A percentile compares a stretch with the other conserved stretches of the same genome.
phyloP scores from a whole-genome alignment of 441 rosid species.

The Pelargonium cotyledonis region DNA sequence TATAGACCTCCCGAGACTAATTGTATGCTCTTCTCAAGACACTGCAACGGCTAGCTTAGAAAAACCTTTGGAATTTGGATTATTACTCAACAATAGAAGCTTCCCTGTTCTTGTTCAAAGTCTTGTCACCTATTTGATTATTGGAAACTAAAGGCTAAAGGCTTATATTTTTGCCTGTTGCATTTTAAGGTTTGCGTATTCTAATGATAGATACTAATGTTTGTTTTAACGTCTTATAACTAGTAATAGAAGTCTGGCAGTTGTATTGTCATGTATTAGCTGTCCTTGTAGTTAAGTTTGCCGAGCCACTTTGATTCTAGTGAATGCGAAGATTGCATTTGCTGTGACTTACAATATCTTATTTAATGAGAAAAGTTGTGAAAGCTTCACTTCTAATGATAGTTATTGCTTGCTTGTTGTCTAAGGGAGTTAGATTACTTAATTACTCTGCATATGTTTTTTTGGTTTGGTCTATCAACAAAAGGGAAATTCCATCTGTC shows the following conservation, averaged over 20 bases:
- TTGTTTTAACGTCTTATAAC: neutral
- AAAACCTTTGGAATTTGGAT: neutral
- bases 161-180: too few species aligned
- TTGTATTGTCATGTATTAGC: neutral
- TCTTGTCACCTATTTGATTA: neutral
- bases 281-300: conserved; percentile 4
- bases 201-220: too few species aligned
- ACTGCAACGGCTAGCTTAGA: neutral
- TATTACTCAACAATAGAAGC: neutral
- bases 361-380: conserved; percentile 1
- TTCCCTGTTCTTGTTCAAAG: neutral
- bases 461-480: neutral
- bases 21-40: neutral
- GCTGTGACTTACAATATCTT: neutral
- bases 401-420: neutral
- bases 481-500: neutral
- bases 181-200: too few species aligned
- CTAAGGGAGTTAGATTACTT: neutral
- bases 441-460: neutral
- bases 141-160: too few species aligned
- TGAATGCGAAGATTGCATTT: neutral
- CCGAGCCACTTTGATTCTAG: neutral
- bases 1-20: neutral
- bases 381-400: neutral
- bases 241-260: neutral